phyloP scores from a whole-genome alignment of 1,284 basidiomycete genomes.

The Coniophora puteana region DNA sequence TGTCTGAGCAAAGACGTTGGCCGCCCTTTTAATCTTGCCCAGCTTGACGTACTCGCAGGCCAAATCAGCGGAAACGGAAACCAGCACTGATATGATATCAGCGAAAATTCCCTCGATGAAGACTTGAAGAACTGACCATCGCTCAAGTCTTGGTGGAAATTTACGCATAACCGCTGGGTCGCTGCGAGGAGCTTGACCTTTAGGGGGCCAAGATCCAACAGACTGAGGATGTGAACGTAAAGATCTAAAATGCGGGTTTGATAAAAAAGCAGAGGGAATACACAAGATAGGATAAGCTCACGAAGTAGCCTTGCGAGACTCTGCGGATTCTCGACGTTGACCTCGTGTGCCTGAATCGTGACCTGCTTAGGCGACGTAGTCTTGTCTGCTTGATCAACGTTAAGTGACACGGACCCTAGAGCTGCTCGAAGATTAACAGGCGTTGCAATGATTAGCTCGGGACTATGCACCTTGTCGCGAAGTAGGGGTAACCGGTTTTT shows the following conservation, averaged over 20 bases:
- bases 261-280: not conserved
- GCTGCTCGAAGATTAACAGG: constrained; percentile 17
- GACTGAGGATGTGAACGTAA: constrained; percentile 62
- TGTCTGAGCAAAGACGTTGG: constrained; percentile 56
- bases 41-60: constrained; percentile 76
- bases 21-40: constrained; percentile 70
- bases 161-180: constrained; percentile 43
- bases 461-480: constrained; percentile 36
- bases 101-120: not conserved
- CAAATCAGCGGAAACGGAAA: constrained; percentile 65
- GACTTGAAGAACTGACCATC: constrained; percentile 41
- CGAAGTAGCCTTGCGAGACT: constrained; percentile 15
- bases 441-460: not conserved
- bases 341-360: constrained; percentile 14
- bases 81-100: not conserved
- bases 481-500: constrained; percentile 37
- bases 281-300: constrained; percentile 8
- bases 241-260: constrained; percentile 44
- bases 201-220: constrained; percentile 48
- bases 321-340: constrained; percentile 13
- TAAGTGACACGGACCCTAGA: constrained; percentile 33
- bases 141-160: constrained; percentile 31
- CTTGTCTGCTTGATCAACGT: constrained; percentile 23
- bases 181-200: constrained; percentile 53
- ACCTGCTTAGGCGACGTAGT: constrained; percentile 8